A percentile compares a stretch with the other conserved stretches of the same genome.
Evolutionary conservation across 1,284 basidiomycete species (phyloP).

Genomic region (Trichosporon coremiiforme): DNA sequence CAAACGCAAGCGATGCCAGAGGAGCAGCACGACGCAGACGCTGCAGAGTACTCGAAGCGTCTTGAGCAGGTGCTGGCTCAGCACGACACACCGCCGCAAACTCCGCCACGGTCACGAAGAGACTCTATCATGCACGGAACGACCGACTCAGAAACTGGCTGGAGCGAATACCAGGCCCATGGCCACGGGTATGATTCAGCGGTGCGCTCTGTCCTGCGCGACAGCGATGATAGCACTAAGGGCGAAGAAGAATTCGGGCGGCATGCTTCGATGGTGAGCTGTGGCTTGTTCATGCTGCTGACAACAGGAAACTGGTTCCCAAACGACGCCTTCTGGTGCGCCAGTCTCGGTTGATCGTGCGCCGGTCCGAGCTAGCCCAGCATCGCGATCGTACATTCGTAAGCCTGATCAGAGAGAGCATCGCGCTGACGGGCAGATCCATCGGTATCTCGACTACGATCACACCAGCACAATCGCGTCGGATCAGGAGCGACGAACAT

Average conservation of each 20-base stretch:
- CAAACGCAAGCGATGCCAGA: slow-evolving; percentile 15
- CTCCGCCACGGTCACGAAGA: slow-evolving; percentile 21
- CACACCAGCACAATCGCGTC: slow-evolving; percentile 56
- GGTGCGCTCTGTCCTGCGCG: slow-evolving; percentile 35
- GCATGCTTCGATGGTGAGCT: background rate
- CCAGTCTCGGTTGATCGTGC: background rate
- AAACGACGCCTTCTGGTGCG: slow-evolving; percentile 2
- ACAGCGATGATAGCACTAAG: slow-evolving; percentile 18
- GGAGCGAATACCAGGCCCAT: slow-evolving; percentile 33
- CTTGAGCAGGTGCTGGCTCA: slow-evolving; percentile 30
- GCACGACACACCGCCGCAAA: slow-evolving; percentile 20
- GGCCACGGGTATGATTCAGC: slow-evolving; percentile 31
- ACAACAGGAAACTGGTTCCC: slow-evolving; percentile 4
- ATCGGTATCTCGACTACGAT: slow-evolving; percentile 76
- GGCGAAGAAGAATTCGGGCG: slow-evolving; percentile 43
- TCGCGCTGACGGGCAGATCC: slow-evolving; percentile 66
- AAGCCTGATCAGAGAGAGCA: slow-evolving; percentile 38
- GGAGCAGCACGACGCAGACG: slow-evolving; percentile 23
- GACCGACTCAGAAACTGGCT: slow-evolving; percentile 25
- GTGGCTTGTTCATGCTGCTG: background rate
- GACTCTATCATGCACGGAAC: slow-evolving; percentile 6
- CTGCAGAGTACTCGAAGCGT: slow-evolving; percentile 30
- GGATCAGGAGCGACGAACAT: slow-evolving; percentile 67
- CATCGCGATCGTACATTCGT: slow-evolving; percentile 38
- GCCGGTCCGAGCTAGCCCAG: slow-evolving; percentile 5